A percentile compares a stretch with the other conserved stretches of the same genome.
phyloP scores from a whole-genome alignment of 1,284 basidiomycete genomes.

The Leccinum pachyderme region DNA sequence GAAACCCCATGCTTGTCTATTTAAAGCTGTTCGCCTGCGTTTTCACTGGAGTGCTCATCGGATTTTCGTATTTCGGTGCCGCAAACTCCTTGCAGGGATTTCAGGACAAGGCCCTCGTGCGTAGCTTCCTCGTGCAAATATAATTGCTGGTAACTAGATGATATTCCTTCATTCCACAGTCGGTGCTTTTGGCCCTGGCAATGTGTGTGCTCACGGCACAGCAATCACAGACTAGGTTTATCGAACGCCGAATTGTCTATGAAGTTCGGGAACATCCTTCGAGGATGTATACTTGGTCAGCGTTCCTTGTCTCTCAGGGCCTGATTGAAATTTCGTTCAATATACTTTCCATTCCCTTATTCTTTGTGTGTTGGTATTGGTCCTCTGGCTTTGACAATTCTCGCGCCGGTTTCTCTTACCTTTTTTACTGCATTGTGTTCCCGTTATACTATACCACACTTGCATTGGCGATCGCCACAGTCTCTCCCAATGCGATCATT shows the following conservation, averaged over 20 bases:
- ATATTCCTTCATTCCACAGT: constrained; percentile 5
- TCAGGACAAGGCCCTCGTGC: constrained; percentile 74
- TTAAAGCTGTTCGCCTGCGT: constrained; percentile 64
- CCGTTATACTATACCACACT: constrained; percentile 52
- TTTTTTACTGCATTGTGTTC: constrained; percentile 46
- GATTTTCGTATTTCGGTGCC: constrained; percentile 64
- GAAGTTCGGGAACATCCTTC: constrained; percentile 72
- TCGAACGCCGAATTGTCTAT: constrained; percentile 48
- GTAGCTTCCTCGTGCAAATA: background rate
- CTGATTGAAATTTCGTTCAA: constrained; percentile 65
- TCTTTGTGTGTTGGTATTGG: constrained; percentile 70
- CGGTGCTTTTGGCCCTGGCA: constrained; percentile 9
- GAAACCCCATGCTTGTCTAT: constrained; percentile 68
- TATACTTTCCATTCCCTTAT: constrained; percentile 50
- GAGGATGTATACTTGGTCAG: constrained; percentile 80
- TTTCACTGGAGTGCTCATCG: constrained; percentile 55
- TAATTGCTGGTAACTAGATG: background rate
- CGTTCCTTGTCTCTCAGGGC: constrained; percentile 62
- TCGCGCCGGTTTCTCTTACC: constrained; percentile 52
- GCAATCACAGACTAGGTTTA: constrained; percentile 18
- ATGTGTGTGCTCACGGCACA: constrained; percentile 14
- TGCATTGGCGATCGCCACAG: constrained; percentile 57
- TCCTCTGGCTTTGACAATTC: constrained; percentile 49
- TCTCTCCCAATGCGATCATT: constrained; percentile 61
- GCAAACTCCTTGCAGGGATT: constrained; percentile 60